A percentile compares a stretch with the other conserved stretches of the same genome.
Evolutionary conservation across 1,284 basidiomycete genomes (phyloP).

Genomic region (Leccinum cinnamomeum): DNA sequence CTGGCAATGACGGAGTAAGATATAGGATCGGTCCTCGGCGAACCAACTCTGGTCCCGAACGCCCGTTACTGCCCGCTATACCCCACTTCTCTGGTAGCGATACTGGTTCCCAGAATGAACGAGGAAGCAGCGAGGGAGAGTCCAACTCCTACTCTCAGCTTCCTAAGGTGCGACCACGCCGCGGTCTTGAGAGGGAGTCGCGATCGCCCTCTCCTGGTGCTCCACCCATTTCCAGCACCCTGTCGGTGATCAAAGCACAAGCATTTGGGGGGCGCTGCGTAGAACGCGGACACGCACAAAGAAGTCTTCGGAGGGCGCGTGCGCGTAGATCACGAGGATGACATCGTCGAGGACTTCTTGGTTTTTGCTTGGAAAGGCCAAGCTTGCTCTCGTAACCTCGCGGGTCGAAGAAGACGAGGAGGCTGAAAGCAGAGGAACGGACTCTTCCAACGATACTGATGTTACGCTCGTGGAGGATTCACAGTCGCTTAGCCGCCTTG

Average conservation of each 20-base stretch:
- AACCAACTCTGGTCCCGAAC: constrained; percentile 51
- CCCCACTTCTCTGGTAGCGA: constrained; percentile 55
- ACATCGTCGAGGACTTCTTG: constrained; percentile 67
- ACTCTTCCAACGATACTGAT: constrained; percentile 81
- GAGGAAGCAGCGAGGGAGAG: constrained; percentile 58
- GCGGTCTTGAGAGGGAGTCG: constrained; percentile 49
- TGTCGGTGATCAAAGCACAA: constrained; percentile 84
- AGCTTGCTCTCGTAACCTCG: constrained; percentile 89
- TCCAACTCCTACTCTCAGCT: constrained; percentile 43
- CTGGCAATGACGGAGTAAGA: constrained; percentile 53
- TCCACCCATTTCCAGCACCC: constrained; percentile 68
- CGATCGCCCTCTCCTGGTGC: constrained; percentile 71
- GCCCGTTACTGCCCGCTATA: constrained; percentile 48
- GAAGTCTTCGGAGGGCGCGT: constrained; percentile 69
- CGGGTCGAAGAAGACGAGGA: constrained; percentile 88
- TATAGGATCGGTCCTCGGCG: constrained; percentile 55
- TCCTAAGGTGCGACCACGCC: constrained; percentile 44
- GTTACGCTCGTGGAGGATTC: constrained; percentile 80
- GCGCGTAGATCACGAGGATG: constrained; percentile 63
- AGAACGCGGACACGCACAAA: constrained; percentile 71
- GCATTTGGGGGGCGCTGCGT: constrained; percentile 75
- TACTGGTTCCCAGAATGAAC: constrained; percentile 51
- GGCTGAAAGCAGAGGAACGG: constrained; percentile 66
- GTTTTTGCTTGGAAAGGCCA: constrained; percentile 75
- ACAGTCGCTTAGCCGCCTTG: constrained; percentile 36